Conservation (phyloP, 805 yeast genomes). For the Kuraishia capsulata region DNA sequence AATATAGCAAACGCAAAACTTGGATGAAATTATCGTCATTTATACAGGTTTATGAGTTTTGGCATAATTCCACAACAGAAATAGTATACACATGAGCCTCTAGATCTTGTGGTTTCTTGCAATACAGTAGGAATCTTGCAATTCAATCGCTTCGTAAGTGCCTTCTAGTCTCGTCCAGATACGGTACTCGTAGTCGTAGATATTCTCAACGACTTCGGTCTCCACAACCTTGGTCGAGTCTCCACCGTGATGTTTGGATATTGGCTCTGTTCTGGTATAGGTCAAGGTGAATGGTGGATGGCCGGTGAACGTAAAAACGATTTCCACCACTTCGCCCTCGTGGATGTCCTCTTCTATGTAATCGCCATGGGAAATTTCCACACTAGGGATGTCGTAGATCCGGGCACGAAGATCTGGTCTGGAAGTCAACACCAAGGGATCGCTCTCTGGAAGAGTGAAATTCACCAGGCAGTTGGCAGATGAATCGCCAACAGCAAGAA, state of each 20-base stretch:
- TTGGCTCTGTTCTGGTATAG: conserved; percentile 56
- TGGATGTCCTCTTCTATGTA: conserved; percentile 72
- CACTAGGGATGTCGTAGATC: conserved; percentile 54
- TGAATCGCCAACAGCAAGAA: conserved; percentile 66
- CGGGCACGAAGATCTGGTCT: conserved; percentile 20
- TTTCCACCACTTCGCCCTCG: conserved; percentile 91
- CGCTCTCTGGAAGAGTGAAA: conserved; percentile 38
- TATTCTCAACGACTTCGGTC: conserved; percentile 56
- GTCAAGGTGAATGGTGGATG: conserved; percentile 86
- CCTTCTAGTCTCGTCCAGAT: conserved; percentile 83
- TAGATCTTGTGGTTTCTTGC: conserved; percentile 19
- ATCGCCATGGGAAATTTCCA: conserved; percentile 77
- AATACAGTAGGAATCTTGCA: conserved; percentile 76
- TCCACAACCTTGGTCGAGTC: conserved; percentile 31
- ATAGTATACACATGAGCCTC: too few relatives aligned
- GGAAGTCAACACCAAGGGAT: conserved; percentile 18
- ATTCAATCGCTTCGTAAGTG: conserved; percentile 83
- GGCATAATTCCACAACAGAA: too few relatives aligned
- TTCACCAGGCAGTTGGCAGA: conserved; percentile 63
- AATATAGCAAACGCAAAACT: too few relatives aligned
- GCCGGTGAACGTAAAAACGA: conserved; percentile 75
- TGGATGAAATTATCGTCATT: too few relatives aligned
- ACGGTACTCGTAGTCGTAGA: conserved; percentile 58
- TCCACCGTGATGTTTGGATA: conserved; percentile 13
- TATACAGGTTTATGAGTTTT: too few relatives aligned